Evolutionary conservation across 2,329 filamentous ascomycete species (phyloP).

Genomic region (Ascochyta koolunga): DNA sequence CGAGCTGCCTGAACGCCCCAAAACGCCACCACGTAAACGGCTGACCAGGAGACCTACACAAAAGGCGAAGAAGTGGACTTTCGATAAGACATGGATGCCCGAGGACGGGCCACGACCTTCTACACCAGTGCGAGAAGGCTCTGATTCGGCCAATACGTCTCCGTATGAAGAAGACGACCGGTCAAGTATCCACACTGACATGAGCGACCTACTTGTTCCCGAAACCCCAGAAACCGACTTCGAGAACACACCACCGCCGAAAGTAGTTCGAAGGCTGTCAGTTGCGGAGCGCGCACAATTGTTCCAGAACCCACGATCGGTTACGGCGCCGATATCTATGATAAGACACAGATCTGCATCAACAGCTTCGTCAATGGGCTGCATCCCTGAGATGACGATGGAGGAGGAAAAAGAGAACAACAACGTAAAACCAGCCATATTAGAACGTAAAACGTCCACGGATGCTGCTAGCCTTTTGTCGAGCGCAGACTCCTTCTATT

Average conservation of each 20-base stretch:
- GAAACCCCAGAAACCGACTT: slow-evolving; percentile 31
- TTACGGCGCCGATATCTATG: slow-evolving; percentile 30
- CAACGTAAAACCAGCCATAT: slow-evolving; percentile 14
- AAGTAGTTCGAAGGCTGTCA: slow-evolving; percentile 29
- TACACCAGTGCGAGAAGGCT: slow-evolving; percentile 37
- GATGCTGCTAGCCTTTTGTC: slow-evolving; percentile 44
- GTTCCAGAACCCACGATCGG: slow-evolving; percentile 38
- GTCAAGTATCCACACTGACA: slow-evolving; percentile 42
- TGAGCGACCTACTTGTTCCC: slow-evolving; percentile 30
- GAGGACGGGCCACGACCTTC: slow-evolving; percentile 46
- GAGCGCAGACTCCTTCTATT: slow-evolving; percentile 48
- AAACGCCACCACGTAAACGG: slow-evolving; percentile 58
- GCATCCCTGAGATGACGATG: slow-evolving; percentile 26
- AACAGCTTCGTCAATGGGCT: slow-evolving; percentile 26
- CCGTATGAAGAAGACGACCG: slow-evolving; percentile 45
- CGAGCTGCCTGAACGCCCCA: slow-evolving; percentile 71
- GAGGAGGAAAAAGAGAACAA: slow-evolving; percentile 12
- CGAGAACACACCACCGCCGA: slow-evolving; percentile 21
- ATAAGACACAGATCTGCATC: slow-evolving; percentile 16
- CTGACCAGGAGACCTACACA: slow-evolving; percentile 64
- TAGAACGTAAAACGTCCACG: slow-evolving; percentile 31
- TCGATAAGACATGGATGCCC: slow-evolving; percentile 56
- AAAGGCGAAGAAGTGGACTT: slow-evolving; percentile 58
- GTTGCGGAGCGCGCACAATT: slow-evolving; percentile 40
- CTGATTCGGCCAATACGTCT: slow-evolving; percentile 38